Conservation (phyloP, 805 yeast genomes). For the Komagataella mondaviorum region DNA sequence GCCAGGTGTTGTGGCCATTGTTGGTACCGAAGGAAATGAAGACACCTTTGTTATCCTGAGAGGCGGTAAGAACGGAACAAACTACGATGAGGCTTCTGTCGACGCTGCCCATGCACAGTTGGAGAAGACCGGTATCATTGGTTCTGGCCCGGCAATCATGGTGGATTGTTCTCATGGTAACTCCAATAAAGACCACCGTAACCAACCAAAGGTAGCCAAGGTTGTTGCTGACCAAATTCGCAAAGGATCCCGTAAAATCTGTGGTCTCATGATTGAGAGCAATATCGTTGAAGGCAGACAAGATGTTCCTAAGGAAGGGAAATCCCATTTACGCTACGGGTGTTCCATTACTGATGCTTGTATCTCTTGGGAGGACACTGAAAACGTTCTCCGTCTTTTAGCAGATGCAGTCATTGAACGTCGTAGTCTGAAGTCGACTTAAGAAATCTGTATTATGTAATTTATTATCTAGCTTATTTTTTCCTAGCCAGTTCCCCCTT, state of each 20-base stretch:
- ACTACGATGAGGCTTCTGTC: slow-evolving; percentile 76
- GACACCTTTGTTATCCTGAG: slow-evolving; percentile 89
- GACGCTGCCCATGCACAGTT: slow-evolving; percentile 59
- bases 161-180: slow-evolving; percentile 98
- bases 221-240: slow-evolving; percentile 74
- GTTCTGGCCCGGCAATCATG: slow-evolving; percentile 54
- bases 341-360: slow-evolving; percentile 96
- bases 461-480: neutral
- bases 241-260: slow-evolving; percentile 65
- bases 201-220: slow-evolving; percentile 87
- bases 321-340: slow-evolving; percentile 69
- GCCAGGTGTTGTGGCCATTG: slow-evolving; percentile 93
- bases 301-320: slow-evolving; percentile 45
- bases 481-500: neutral
- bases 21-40: slow-evolving; percentile 90
- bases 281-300: slow-evolving; percentile 89
- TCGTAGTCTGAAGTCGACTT: slow-evolving; percentile 27
- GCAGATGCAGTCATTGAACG: slow-evolving; percentile 78
- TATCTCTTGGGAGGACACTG: slow-evolving; percentile 86
- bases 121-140: slow-evolving; percentile 19
- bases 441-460: neutral
- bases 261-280: slow-evolving; percentile 95
- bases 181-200: slow-evolving; percentile 84
- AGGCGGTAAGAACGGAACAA: slow-evolving; percentile 92
- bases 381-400: slow-evolving; percentile 59